Conservation (phyloP, 2,329 filamentous ascomycete genomes). For the Fusarium metavorans region DNA sequence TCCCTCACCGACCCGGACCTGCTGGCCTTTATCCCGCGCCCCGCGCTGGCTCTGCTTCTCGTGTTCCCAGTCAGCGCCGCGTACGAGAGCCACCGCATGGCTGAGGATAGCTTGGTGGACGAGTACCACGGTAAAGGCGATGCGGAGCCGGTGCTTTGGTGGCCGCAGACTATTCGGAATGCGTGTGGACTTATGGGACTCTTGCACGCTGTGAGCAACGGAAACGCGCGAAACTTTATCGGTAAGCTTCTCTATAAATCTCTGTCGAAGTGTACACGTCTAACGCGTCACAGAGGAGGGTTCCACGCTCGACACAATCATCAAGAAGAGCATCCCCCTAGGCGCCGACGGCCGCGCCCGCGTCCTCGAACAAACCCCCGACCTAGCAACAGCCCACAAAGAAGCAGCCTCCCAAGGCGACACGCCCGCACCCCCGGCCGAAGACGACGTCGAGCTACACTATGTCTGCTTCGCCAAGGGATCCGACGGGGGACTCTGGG, state of each 20-base stretch:
- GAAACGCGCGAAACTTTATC: conserved; percentile 73
- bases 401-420: conserved; percentile 82
- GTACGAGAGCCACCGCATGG: conserved; percentile 81
- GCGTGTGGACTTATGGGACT: conserved; percentile 93
- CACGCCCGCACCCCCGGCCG: conserved; percentile 80
- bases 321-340: conserved; percentile 78
- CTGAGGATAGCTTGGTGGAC: conserved; percentile 74
- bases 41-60: conserved; percentile 87
- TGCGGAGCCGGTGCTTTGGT: conserved; percentile 87
- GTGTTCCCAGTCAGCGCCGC: conserved; percentile 87
- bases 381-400: conserved; percentile 82
- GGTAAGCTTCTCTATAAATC: conserved; percentile 46
- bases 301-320: conserved; percentile 72
- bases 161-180: conserved; percentile 93
- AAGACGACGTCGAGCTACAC: conserved; percentile 90
- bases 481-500: conserved; percentile 71
- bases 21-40: conserved; percentile 87
- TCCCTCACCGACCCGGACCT: conserved; percentile 88
- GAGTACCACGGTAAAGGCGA: conserved; percentile 77
- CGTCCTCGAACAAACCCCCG: conserved; percentile 80
- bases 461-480: conserved; percentile 94
- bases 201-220: conserved; percentile 85
- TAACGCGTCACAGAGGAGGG: conserved; percentile 52
- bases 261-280: not conserved
- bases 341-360: conserved; percentile 74